phyloP scores from a whole-genome alignment of 805 yeast genomes.

The Ogataea populi-albae region DNA sequence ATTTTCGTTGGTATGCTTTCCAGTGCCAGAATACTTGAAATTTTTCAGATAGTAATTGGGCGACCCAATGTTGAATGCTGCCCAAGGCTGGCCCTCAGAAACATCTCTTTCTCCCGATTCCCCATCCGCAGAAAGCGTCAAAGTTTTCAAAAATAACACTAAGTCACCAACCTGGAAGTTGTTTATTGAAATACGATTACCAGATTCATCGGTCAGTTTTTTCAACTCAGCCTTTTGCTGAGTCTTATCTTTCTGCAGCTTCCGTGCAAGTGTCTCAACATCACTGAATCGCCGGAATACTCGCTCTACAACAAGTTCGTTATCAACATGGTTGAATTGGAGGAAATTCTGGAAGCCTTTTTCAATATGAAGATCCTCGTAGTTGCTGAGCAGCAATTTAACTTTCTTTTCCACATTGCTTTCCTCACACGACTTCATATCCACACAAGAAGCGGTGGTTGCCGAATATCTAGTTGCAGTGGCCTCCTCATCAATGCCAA shows the following conservation, averaged over 20 bases:
- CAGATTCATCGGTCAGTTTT: slow-evolving; percentile 33
- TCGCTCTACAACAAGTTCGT: slow-evolving; percentile 27
- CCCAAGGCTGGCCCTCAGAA: slow-evolving; percentile 64
- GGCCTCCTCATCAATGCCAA: slow-evolving; percentile 24
- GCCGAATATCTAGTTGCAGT: slow-evolving; percentile 6
- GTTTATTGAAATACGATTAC: slow-evolving; percentile 61
- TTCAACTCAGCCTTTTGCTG: slow-evolving; percentile 46
- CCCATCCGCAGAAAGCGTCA: slow-evolving; percentile 20
- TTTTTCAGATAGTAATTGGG: slow-evolving; percentile 75
- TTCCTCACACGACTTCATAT: slow-evolving; percentile 18
- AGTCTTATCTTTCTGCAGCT: slow-evolving; percentile 70
- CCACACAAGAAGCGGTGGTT: slow-evolving; percentile 10
- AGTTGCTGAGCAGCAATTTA: slow-evolving; percentile 15
- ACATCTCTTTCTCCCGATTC: slow-evolving; percentile 1
- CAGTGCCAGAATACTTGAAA: slow-evolving; percentile 13
- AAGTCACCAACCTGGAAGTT: slow-evolving; percentile 71
- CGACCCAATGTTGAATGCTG: slow-evolving; percentile 86
- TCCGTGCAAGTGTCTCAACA: slow-evolving; percentile 86
- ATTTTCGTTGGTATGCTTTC: slow-evolving; percentile 7
- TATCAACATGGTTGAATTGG: slow-evolving; percentile 24
- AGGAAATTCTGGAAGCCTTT: slow-evolving; percentile 36
- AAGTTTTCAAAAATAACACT: slow-evolving; percentile 81
- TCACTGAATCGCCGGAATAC: slow-evolving; percentile 79
- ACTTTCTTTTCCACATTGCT: slow-evolving; percentile 23
- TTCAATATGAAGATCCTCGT: slow-evolving; percentile 21